These are phyloP conservation scores for Cryptococcus jaspeensis DNA, from an alignment of 1,284 basidiomycete species.

Conservation along the genomic window DNA sequence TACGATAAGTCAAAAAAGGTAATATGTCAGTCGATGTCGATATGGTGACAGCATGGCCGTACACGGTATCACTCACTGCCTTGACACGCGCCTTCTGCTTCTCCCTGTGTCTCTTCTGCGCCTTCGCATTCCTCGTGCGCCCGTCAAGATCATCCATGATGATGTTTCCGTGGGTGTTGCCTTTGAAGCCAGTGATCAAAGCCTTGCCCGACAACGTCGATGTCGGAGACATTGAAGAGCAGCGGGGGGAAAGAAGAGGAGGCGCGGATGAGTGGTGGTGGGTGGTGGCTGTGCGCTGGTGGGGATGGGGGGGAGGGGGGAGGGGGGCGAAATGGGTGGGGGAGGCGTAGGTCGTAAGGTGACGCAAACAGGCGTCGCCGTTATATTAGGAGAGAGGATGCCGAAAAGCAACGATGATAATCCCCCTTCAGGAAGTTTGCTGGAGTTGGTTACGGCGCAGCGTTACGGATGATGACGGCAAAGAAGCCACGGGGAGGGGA, in stretches of 20 bases:
- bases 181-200: conserved; percentile 12
- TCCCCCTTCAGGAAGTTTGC: too few species aligned
- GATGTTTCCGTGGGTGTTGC: conserved; percentile 2
- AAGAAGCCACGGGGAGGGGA: too few species aligned
- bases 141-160: conserved; percentile 43
- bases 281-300: background rate
- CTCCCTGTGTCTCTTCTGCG: conserved; percentile 84
- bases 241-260: background rate
- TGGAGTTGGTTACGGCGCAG: too few species aligned
- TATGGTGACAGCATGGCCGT: background rate
- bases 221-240: conserved; percentile 13
- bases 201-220: conserved; percentile 13
- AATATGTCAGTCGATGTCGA: background rate
- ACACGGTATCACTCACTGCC: conserved; percentile 59
- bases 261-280: background rate
- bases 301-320: background rate
- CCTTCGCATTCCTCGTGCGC: conserved; percentile 70
- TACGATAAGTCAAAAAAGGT: conserved; percentile 6
- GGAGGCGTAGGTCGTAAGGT: background rate
- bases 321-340: background rate
- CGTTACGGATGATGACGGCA: too few species aligned
- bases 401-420: too few species aligned
- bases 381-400: too few species aligned
- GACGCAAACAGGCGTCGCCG: too few species aligned
- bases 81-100: conserved; percentile 92